phyloP scores from a whole-genome alignment of 2,329 filamentous ascomycete genomes.

The Diaporthe caulivora region DNA sequence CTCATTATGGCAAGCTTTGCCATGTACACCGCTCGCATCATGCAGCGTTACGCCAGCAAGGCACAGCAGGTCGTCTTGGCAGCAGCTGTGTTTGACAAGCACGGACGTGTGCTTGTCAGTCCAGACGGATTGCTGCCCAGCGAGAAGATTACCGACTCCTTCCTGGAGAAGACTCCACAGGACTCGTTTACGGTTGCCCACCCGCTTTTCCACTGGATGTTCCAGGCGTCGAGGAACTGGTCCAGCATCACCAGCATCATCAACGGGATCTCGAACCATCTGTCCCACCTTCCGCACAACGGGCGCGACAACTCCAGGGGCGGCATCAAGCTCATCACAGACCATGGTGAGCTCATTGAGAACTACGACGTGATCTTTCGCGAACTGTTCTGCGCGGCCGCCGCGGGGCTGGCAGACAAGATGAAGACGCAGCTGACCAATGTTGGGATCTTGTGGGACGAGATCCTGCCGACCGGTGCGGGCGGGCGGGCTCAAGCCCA shows the following conservation, averaged over 20 bases:
- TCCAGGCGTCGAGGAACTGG: conserved; percentile 85
- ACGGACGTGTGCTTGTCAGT: conserved; percentile 76
- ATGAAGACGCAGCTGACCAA: conserved; percentile 73
- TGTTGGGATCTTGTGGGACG: conserved; percentile 79
- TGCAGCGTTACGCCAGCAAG: conserved; percentile 66
- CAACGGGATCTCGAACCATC: conserved; percentile 77
- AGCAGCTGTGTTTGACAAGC: conserved; percentile 75
- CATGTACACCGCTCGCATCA: conserved; percentile 65
- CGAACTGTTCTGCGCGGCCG: conserved; percentile 86
- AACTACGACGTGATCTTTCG: conserved; percentile 84
- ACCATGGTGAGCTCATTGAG: conserved; percentile 69
- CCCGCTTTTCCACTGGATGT: conserved; percentile 89
- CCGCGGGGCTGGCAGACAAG: conserved; percentile 77
- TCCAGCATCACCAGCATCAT: conserved; percentile 74
- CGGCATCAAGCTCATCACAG: conserved; percentile 61
- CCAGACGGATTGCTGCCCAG: conserved; percentile 77
- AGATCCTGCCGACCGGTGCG: conserved; percentile 76
- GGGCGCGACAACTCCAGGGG: conserved; percentile 51
- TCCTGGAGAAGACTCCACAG: conserved; percentile 71
- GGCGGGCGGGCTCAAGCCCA: conserved; percentile 29
- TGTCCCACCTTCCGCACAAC: conserved; percentile 63
- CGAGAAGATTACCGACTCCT: conserved; percentile 83
- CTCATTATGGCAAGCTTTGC: conserved; percentile 68
- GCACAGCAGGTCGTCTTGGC: conserved; percentile 72
- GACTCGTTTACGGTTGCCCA: conserved; percentile 83